Conservation (phyloP, 1,139 yeast genomes). For the Hansenula sp. region DNA sequence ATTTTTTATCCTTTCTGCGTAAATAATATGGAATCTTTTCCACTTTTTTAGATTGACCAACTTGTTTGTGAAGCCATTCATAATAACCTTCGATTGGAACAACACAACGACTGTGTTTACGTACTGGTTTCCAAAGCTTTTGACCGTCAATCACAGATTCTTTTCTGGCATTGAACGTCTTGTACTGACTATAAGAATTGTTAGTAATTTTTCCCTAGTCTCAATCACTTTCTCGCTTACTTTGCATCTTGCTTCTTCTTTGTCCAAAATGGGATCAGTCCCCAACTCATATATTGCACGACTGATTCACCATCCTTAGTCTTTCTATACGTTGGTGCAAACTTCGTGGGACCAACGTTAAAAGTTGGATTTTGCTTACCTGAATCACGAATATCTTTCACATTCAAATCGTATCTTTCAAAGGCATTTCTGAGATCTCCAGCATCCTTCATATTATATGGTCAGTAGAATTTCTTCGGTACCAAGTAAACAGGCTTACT, state of each 20-base stretch:
- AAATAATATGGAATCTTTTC: slow-evolving; percentile 64
- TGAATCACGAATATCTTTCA: slow-evolving; percentile 16
- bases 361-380: slow-evolving; percentile 26
- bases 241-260: slow-evolving; percentile 29
- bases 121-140: slow-evolving; percentile 47
- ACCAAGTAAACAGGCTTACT: slow-evolving; percentile 1
- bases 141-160: slow-evolving; percentile 47
- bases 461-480: not conserved
- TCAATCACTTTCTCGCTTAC: too few relatives aligned
- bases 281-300: slow-evolving; percentile 54
- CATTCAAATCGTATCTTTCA: slow-evolving; percentile 17
- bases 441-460: slow-evolving; percentile 5
- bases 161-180: slow-evolving; percentile 60
- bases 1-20: slow-evolving; percentile 43
- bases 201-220: too few relatives aligned
- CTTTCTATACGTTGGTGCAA: slow-evolving; percentile 39
- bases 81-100: slow-evolving; percentile 82
- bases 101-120: slow-evolving; percentile 49
- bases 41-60: slow-evolving; percentile 23
- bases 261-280: slow-evolving; percentile 53
- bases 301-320: slow-evolving; percentile 15
- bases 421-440: slow-evolving; percentile 13
- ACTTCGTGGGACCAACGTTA: slow-evolving; percentile 50
- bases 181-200: slow-evolving; percentile 33
- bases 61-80: slow-evolving; percentile 59